Percentiles rank a stretch among this genome's conserved stretches.
Conservation (phyloP, 768 basidiomycete species). For the Filobasidium floriforme region DNA sequence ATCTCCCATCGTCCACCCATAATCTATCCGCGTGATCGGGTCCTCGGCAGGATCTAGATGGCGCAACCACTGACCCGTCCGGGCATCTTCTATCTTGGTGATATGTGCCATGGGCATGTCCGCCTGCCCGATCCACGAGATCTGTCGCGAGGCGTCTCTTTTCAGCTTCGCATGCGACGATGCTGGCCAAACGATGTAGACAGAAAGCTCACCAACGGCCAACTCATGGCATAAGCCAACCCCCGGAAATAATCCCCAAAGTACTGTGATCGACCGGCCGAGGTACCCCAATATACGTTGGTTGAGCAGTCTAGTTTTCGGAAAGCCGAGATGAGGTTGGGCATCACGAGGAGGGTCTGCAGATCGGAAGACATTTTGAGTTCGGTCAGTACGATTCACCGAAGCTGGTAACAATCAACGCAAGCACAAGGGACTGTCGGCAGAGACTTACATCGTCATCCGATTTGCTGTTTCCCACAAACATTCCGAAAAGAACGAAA, state of each 20-base stretch:
- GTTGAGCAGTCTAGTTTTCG: conserved; percentile 40
- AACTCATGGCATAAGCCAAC: conserved; percentile 45
- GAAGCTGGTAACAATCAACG: not conserved
- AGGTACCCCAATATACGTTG: conserved; percentile 47
- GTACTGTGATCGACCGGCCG: conserved; percentile 40
- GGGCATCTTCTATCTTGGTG: conserved; percentile 45
- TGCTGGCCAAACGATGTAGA: not conserved
- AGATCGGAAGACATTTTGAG: not conserved
- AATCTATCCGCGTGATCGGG: conserved; percentile 42
- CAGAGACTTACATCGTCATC: conserved; percentile 44
- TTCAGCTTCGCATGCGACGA: not conserved
- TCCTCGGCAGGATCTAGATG: conserved; percentile 43
- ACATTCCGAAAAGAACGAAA: not conserved
- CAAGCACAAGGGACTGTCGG: not conserved
- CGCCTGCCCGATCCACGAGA: conserved; percentile 45
- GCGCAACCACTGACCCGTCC: conserved; percentile 49
- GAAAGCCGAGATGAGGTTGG: conserved; percentile 44
- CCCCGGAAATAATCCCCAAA: conserved; percentile 45
- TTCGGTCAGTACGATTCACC: not conserved
- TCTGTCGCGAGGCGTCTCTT: conserved; percentile 24
- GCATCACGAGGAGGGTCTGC: conserved; percentile 46
- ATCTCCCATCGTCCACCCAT: conserved; percentile 46
- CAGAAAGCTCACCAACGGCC: conserved; percentile 41
- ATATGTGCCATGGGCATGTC: conserved; percentile 44
- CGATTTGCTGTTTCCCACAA: conserved; percentile 45